A percentile compares a stretch with the other conserved stretches of the same genome.
phyloP scores from a whole-genome alignment of 441 rosid genomes.

The Eutrema salsugineum region DNA sequence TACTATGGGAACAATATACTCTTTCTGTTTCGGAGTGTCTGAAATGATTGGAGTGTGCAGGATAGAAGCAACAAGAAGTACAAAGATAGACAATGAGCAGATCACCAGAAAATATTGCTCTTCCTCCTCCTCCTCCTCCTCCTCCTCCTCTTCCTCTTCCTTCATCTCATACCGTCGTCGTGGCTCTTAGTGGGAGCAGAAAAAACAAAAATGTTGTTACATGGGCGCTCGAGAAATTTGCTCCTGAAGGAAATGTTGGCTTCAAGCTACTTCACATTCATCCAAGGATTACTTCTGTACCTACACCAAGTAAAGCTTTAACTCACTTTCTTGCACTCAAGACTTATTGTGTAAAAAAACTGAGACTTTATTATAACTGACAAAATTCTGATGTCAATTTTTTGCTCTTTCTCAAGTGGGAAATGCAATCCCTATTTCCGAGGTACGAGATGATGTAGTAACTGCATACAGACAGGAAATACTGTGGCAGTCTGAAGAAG shows the following conservation, averaged over 20 bases:
- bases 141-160: slow-evolving; percentile 36
- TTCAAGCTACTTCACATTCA: slow-evolving; percentile 77
- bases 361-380: background rate
- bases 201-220: slow-evolving; percentile 59
- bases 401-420: slow-evolving; percentile 59
- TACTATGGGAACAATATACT: background rate
- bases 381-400: slow-evolving; percentile 1
- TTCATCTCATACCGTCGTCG: slow-evolving; percentile 37
- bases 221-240: slow-evolving; percentile 86
- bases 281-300: slow-evolving; percentile 61
- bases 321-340: background rate
- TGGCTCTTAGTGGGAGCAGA: slow-evolving; percentile 66
- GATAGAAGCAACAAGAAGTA: background rate
- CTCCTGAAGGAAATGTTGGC: slow-evolving; percentile 44
- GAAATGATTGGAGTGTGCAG: slow-evolving; percentile 16
- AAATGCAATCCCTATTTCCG: slow-evolving; percentile 68
- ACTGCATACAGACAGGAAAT: slow-evolving; percentile 74
- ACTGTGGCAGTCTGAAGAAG: slow-evolving; percentile 62
- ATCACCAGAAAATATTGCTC: slow-evolving; percentile 13
- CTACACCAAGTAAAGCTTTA: slow-evolving; percentile 71
- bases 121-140: slow-evolving; percentile 26
- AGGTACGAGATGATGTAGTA: slow-evolving; percentile 84
- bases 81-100: slow-evolving; percentile 20
- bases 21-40: background rate
- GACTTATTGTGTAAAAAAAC: background rate